A percentile compares a stretch with the other conserved stretches of the same genome.
Evolutionary conservation across 805 yeast genomes (phyloP).

Genomic region (Candida montana): DNA sequence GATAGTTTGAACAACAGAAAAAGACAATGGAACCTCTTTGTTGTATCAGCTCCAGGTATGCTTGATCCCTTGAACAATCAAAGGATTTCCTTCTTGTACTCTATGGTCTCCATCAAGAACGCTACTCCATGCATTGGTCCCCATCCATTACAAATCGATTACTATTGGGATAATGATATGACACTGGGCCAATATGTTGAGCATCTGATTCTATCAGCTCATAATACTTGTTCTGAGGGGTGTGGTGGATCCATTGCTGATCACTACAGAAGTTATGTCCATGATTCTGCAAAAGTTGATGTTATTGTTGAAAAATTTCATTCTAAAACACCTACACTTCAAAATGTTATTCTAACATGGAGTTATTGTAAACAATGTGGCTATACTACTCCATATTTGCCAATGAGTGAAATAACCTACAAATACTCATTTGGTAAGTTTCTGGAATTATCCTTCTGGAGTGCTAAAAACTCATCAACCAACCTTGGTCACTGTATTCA

Average conservation of each 20-base stretch:
- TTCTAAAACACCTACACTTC: slow-evolving; percentile 51
- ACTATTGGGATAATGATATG: slow-evolving; percentile 85
- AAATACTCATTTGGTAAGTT: slow-evolving; percentile 91
- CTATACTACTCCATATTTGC: slow-evolving; percentile 66
- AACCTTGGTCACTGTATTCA: slow-evolving; percentile 70
- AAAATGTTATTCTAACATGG: slow-evolving; percentile 81
- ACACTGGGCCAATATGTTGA: slow-evolving; percentile 88
- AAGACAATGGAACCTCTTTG: slow-evolving; percentile 67
- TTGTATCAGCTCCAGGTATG: slow-evolving; percentile 46
- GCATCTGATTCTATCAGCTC: slow-evolving; percentile 63
- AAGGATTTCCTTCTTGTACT: slow-evolving; percentile 68
- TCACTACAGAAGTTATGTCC: slow-evolving; percentile 84
- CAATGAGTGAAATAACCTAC: slow-evolving; percentile 84
- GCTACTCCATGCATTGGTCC: slow-evolving; percentile 95
- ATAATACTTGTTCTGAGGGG: slow-evolving; percentile 67
- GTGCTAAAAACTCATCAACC: slow-evolving; percentile 45
- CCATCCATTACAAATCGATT: slow-evolving; percentile 74
- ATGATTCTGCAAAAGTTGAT: slow-evolving; percentile 79
- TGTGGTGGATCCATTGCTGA: slow-evolving; percentile 68
- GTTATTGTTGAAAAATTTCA: slow-evolving; percentile 62
- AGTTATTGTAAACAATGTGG: slow-evolving; percentile 81
- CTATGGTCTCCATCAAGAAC: slow-evolving; percentile 75
- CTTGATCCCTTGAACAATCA: slow-evolving; percentile 73
- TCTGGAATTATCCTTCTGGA: slow-evolving; percentile 81
- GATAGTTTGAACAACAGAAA: slow-evolving; percentile 28